Conservation (phyloP, 2,329 filamentous ascomycete species). For the Hawksworthiomyces lignivorus region DNA sequence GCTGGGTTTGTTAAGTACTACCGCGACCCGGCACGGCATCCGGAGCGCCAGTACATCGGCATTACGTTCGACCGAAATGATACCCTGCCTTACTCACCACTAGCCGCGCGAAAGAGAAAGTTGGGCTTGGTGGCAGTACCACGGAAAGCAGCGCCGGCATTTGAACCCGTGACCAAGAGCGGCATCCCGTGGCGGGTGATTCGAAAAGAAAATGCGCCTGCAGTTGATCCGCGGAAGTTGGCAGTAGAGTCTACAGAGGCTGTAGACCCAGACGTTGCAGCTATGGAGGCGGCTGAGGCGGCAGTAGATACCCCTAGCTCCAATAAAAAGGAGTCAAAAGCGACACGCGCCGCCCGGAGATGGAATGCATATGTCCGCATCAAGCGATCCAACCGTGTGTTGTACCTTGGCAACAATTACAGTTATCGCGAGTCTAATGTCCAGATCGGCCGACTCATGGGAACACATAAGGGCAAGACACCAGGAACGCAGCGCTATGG, state of each 20-base stretch:
- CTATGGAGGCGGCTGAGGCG: conserved; percentile 4
- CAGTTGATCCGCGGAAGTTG: conserved; percentile 5
- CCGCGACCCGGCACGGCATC: conserved; percentile 73
- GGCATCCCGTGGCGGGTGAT: conserved; percentile 26
- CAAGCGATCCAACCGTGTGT: conserved; percentile 14
- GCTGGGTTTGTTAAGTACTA: conserved; percentile 96
- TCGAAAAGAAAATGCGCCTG: conserved; percentile 19
- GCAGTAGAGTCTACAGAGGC: background rate
- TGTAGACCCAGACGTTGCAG: background rate
- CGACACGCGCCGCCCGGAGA: conserved; percentile 11
- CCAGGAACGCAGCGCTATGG: conserved; percentile 36
- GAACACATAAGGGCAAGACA: conserved; percentile 41
- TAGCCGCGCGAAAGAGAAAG: conserved; percentile 65
- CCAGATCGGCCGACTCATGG: conserved; percentile 47
- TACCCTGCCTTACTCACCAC: conserved; percentile 65
- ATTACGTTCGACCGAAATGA: conserved; percentile 80
- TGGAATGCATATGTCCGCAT: conserved; percentile 17
- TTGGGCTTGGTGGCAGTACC: conserved; percentile 61
- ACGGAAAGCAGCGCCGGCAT: conserved; percentile 23
- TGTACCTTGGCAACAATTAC: conserved; percentile 33
- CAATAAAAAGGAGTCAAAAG: conserved; percentile 6
- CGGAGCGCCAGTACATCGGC: conserved; percentile 88
- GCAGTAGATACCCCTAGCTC: background rate
- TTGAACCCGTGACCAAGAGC: conserved; percentile 27
- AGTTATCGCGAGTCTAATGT: conserved; percentile 54